Evolutionary conservation across 2,329 filamentous ascomycete genomes (phyloP).

Genomic region (Colletotrichum horii): DNA sequence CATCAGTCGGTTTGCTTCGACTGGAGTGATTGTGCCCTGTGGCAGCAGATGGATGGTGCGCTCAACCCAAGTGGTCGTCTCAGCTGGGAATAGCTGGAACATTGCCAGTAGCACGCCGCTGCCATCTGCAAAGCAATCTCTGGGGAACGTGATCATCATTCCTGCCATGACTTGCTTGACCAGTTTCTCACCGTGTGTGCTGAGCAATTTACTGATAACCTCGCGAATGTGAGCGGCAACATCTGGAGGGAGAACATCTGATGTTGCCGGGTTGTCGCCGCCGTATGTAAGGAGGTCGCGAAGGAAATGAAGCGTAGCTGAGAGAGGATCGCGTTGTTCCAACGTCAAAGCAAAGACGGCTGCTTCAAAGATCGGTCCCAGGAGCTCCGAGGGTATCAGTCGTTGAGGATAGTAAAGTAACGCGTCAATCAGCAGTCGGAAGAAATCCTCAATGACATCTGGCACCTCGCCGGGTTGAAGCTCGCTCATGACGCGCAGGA

Average conservation of each 20-base stretch:
- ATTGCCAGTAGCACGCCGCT: constrained; percentile 89
- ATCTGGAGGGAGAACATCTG: constrained; percentile 57
- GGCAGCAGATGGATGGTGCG: constrained; percentile 85
- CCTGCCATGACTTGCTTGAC: constrained; percentile 91
- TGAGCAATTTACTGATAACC: constrained; percentile 75
- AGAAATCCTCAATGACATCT: constrained; percentile 93
- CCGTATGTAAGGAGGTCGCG: constrained; percentile 91
- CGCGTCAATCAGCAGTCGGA: constrained; percentile 89
- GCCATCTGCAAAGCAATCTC: constrained; percentile 93
- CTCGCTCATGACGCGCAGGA: constrained; percentile 88
- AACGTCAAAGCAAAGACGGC: constrained; percentile 85
- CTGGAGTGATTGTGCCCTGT: constrained; percentile 76
- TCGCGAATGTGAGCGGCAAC: constrained; percentile 73
- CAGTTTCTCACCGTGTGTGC: constrained; percentile 74
- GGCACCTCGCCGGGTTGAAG: constrained; percentile 77
- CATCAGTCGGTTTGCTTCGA: constrained; percentile 82
- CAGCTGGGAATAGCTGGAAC: constrained; percentile 83
- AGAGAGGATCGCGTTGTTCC: constrained; percentile 89
- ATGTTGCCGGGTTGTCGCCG: constrained; percentile 73
- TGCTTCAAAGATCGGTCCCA: constrained; percentile 84
- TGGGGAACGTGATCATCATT: constrained; percentile 99
- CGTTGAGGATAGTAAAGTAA: constrained; percentile 90
- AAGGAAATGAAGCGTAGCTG: constrained; percentile 90
- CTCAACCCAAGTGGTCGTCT: constrained; percentile 84
- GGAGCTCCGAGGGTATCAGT: constrained; percentile 79